Conservation (phyloP, 495 filamentous ascomycete genomes). For the Aspergillus bertholletiae region DNA sequence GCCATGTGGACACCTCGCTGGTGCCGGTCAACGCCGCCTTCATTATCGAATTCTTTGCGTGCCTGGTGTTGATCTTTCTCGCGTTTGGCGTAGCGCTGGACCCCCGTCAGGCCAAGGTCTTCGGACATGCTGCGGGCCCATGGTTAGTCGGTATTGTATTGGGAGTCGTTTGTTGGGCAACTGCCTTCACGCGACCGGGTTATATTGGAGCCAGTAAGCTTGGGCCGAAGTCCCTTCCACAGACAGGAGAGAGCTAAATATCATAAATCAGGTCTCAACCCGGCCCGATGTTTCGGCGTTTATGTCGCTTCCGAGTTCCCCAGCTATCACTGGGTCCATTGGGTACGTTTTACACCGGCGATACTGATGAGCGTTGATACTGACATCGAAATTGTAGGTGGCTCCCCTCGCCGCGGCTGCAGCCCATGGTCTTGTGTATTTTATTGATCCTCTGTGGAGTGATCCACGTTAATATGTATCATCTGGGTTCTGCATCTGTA, state of each 20-base stretch:
- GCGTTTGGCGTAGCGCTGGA: constrained; percentile 54
- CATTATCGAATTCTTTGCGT: constrained; percentile 42
- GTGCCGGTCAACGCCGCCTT: constrained; percentile 32
- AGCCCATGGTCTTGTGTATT: constrained; percentile 29
- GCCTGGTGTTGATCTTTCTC: constrained; percentile 38
- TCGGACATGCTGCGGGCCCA: constrained; percentile 48
- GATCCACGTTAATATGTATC: constrained; percentile 1
- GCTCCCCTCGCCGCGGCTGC: constrained; percentile 25
- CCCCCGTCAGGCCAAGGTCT: constrained; percentile 48
- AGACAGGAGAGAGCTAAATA: neutral
- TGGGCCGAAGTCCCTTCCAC: neutral
- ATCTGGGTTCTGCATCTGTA: neutral
- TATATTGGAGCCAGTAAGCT: constrained; percentile 42
- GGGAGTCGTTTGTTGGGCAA: constrained; percentile 42
- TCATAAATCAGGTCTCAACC: constrained; percentile 27
- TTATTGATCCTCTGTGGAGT: constrained; percentile 27
- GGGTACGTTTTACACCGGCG: constrained; percentile 18
- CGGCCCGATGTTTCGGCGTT: constrained; percentile 31
- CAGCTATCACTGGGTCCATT: constrained; percentile 35
- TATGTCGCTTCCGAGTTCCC: constrained; percentile 29
- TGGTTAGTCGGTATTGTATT: constrained; percentile 50
- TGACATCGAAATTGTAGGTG: constrained; percentile 13
- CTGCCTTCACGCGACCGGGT: constrained; percentile 40
- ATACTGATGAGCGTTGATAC: neutral
- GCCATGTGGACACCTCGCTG: constrained; percentile 24